Conservation (phyloP, 148 eudicot genomes). For the Polygonum aviculare region DNA sequence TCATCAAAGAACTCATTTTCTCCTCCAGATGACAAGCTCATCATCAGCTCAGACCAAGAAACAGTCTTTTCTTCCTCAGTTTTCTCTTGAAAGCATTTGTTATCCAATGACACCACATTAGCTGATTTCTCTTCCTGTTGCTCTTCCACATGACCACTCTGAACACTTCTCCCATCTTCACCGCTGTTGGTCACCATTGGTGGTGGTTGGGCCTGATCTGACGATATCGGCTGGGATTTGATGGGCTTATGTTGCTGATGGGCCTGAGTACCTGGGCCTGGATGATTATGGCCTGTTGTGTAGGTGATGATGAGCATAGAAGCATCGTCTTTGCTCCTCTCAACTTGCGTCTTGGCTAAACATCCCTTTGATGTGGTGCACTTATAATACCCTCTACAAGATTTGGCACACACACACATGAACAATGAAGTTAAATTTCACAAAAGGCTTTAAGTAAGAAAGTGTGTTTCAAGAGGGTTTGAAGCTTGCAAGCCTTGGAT, state of each 20-base stretch:
- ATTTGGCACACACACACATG: neutral
- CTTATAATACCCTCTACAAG: slow-evolving; percentile 67
- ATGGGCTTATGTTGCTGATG: neutral
- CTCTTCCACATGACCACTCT: slow-evolving; percentile 5
- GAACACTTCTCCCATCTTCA: neutral
- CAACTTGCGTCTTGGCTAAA: slow-evolving; percentile 74
- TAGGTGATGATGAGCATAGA: slow-evolving; percentile 59
- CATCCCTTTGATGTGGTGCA: slow-evolving; percentile 83
- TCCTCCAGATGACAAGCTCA: slow-evolving; percentile 8
- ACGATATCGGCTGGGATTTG: neutral
- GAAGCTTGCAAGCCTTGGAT: slow-evolving; percentile 35
- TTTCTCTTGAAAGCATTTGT: slow-evolving; percentile 3
- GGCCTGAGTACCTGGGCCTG: slow-evolving; percentile 14
- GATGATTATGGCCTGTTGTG: slow-evolving; percentile 56
- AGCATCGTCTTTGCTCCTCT: slow-evolving; percentile 61
- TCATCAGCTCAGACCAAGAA: slow-evolving; percentile 8
- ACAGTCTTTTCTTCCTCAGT: slow-evolving; percentile 11
- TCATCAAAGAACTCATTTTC: slow-evolving; percentile 67
- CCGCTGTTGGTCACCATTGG: neutral
- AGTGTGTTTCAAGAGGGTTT: neutral
- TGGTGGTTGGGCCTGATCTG: slow-evolving; percentile 1
- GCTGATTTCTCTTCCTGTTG: slow-evolving; percentile 20
- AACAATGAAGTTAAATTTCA: neutral
- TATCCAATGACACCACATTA: slow-evolving; percentile 21
- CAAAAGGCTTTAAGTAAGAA: too few relatives aligned